These are phyloP conservation scores for Aureobasidium zeae DNA, from an alignment of 2,329 filamentous ascomycete genomes.

Conservation along the genomic window DNA sequence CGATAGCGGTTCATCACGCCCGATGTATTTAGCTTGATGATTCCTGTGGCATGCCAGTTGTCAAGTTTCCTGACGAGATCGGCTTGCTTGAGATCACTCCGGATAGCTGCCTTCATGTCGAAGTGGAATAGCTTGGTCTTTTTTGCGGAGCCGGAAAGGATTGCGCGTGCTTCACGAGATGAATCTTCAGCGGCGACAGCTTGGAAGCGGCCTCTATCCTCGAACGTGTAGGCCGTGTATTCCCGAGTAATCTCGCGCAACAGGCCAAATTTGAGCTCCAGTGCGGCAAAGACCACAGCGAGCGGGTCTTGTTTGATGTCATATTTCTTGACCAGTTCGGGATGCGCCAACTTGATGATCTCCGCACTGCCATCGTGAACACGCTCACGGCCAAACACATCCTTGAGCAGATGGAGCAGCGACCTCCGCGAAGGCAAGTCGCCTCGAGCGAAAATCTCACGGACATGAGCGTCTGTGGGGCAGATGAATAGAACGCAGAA, in stretches of 20 bases:
- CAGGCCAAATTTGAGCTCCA: conserved; percentile 50
- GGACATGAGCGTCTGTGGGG: conserved; percentile 48
- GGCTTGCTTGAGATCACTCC: conserved; percentile 31
- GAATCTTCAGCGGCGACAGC: conserved; percentile 27
- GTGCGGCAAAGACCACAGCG: conserved; percentile 44
- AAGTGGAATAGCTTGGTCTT: conserved; percentile 38
- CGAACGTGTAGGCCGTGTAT: conserved; percentile 49
- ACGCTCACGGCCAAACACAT: conserved; percentile 38
- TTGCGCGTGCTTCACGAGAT: conserved; percentile 36
- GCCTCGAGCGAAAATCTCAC: conserved; percentile 51
- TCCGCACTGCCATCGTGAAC: conserved; percentile 30
- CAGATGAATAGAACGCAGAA: conserved; percentile 51
- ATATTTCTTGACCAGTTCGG: conserved; percentile 39
- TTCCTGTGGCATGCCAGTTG: conserved; percentile 41
- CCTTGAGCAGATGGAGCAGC: conserved; percentile 39
- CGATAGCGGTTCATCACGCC: conserved; percentile 49
- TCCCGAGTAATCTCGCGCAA: conserved; percentile 49
- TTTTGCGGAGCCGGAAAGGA: conserved; percentile 36
- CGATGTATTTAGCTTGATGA: conserved; percentile 43
- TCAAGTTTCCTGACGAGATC: conserved; percentile 49
- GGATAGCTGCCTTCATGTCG: conserved; percentile 38
- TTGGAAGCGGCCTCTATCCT: conserved; percentile 22
- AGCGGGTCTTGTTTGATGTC: conserved; percentile 40
- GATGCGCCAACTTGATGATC: conserved; percentile 40
- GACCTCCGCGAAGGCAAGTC: conserved; percentile 48